Evolutionary conservation across 345 rosid species (phyloP).

Genomic region (Carallia pectinifolia): DNA sequence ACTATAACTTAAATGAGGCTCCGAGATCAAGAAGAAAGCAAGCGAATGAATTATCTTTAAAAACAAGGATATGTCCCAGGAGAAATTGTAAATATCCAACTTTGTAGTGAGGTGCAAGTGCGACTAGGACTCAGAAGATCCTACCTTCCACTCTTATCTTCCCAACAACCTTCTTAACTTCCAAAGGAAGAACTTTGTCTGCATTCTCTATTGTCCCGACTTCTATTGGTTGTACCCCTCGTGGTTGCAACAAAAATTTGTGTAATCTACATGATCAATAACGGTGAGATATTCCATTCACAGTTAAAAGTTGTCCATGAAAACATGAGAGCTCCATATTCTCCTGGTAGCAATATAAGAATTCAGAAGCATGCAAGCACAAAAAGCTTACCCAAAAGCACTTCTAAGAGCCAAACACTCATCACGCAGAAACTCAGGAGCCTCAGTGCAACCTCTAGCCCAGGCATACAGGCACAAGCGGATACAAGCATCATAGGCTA

Average conservation of each 20-base stretch:
- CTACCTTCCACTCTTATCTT: slow-evolving; percentile 91
- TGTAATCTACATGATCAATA: slow-evolving; percentile 50
- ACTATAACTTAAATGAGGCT: too few species aligned
- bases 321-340: neutral
- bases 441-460: slow-evolving; percentile 88
- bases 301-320: slow-evolving; percentile 6
- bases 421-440: slow-evolving; percentile 87
- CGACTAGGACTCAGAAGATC: slow-evolving; percentile 5
- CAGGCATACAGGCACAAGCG: slow-evolving; percentile 77
- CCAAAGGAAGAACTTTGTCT: slow-evolving; percentile 46
- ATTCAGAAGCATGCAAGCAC: slow-evolving; percentile 14
- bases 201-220: slow-evolving; percentile 36
- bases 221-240: slow-evolving; percentile 51
- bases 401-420: slow-evolving; percentile 84
- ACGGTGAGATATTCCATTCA: slow-evolving; percentile 9
- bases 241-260: slow-evolving; percentile 83
- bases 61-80: neutral
- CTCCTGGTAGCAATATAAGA: slow-evolving; percentile 4
- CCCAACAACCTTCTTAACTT: slow-evolving; percentile 62
- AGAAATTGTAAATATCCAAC: neutral
- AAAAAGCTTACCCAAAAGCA: slow-evolving; percentile 79
- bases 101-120: slow-evolving; percentile 6
- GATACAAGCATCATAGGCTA: slow-evolving; percentile 94
- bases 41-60: too few species aligned
- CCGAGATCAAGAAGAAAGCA: too few species aligned